Base-by-base conservation (phyloP, 202 grass and related monocot species). In the Cymbopogon flexuosus region DNA sequence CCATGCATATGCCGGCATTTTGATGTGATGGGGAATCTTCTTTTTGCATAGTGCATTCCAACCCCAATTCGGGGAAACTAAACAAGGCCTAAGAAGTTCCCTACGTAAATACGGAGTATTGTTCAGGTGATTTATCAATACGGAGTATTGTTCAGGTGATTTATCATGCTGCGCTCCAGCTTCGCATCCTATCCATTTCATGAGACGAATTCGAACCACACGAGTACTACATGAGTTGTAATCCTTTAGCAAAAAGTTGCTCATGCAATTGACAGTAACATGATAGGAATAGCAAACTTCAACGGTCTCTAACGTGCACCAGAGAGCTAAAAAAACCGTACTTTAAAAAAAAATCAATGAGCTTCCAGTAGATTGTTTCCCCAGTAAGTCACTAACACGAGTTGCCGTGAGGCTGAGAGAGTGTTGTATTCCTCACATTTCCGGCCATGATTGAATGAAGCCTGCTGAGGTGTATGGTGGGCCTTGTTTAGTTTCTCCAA, bases 221-320 rank as follows among this genome's bases (percentile, higher is more conserved):
- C 30, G 30, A 21, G 62, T 81, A 70, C 71, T 81, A 47, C 78
- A 64, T 29, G 4, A 43, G 56, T 72, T 82, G 65, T 63, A 71
- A 57, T 56, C 36, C 24, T 19, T 33, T 33, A 34, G 8, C 8
- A 72, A 47, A 22, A 31, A 13, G 22, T 10, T 47, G 1, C 10
- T 15, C 47, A 10, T 71, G 13, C 42, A 71, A 31, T 45, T 27
- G 68, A 18, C 23, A 30, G 13, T 16, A 54, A 21, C 63, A 77
- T 18, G 23, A 18, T 54, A 19, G 31, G 31, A 33, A 4, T 33
- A 33, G 51, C 7, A 14, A 23, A 65, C 51, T 27, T 22, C 35
- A 73, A 73, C 72, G 63, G 51, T 18, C 36, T 49, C 0, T 36
- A 72, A 47, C 27, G n/a, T 54, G 2, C 72, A 59, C 47, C 4